Evolutionary conservation across 768 basidiomycete species (phyloP).

Genomic region (Brasilioporus rufonigricans): DNA sequence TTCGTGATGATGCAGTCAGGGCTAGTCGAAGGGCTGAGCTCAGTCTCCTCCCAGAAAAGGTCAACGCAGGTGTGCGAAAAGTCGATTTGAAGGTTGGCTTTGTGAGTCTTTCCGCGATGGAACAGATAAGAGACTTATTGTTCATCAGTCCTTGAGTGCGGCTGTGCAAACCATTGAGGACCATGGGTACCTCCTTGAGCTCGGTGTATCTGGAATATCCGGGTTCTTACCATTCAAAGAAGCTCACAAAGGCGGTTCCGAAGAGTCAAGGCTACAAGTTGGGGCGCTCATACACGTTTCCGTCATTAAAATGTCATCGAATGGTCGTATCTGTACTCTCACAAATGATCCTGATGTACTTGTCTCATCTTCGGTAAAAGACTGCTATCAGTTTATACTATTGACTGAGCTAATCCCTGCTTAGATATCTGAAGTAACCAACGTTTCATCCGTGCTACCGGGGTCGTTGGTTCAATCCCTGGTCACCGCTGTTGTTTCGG

Average conservation of each 20-base stretch:
- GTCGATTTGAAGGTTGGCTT: conserved; percentile 73
- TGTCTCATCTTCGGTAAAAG: conserved; percentile 55
- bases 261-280: conserved; percentile 42
- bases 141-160: conserved; percentile 63
- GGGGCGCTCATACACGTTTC: conserved; percentile 69
- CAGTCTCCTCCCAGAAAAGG: conserved; percentile 76
- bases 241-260: conserved; percentile 40
- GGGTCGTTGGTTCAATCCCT: conserved; percentile 80
- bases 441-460: conserved; percentile 80
- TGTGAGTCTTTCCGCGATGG: conserved; percentile 46
- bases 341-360: conserved; percentile 49
- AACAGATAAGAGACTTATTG: conserved; percentile 1
- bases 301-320: conserved; percentile 67
- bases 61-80: conserved; percentile 79
- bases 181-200: conserved; percentile 88
- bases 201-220: conserved; percentile 75
- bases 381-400: neutral
- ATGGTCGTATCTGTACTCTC: conserved; percentile 78
- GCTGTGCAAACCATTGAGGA: conserved; percentile 87
- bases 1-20: conserved; percentile 64
- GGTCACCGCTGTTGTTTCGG: conserved; percentile 70
- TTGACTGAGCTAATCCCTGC: neutral
- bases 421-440: conserved; percentile 75
- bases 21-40: conserved; percentile 81
- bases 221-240: conserved; percentile 87